Base-by-base conservation (phyloP, 225 moss, liverwort and hornwort species). In the Anthoceros angustus region DNA sequence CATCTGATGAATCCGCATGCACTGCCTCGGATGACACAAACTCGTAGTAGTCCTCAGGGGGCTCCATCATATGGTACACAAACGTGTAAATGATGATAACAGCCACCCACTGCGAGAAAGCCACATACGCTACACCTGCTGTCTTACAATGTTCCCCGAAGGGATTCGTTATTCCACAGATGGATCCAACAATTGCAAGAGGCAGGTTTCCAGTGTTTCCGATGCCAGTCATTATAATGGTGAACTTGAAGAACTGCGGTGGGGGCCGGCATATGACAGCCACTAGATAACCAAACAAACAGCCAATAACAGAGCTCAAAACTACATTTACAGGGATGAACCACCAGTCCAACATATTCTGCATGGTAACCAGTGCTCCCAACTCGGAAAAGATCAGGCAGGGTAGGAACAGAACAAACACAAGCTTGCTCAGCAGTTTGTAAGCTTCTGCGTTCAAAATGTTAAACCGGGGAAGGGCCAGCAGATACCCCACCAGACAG, bases 311-410 rank as follows among this genome's bases (percentile, higher is more conserved):
- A 46, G 82, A 77, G 43, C 88, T 83, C 61, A 95, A 43, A 39
- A 95, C 64, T 67, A 88, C 91, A 39, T 95, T 95, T 67, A 84
- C 85, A 12, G 91, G 95, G 23, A 95, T 95, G 71, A 95, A 95
- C 91, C 95, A 95, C 95, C 95, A 95, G 4, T 75, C 48, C 68
- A 86, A 68, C 88, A 91, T 84, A 45, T 91, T 91, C 16, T 80
- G 68, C 24, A 88, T 72, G 18, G 88, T 87, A 74, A 91, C 83
- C 40, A 85, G 76, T n/a, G 71, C 78, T 8, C 95, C 95, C 25
- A 95, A 91, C 82, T 95, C 85, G 7, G 91, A 88, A 76, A 95
- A 95, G 61, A 91, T 95, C 24, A 95, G 75, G 60, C 95, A 95
- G 41, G 91, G 91, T 41, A 95, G 81, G 65, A 95, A 95, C 64